A percentile compares a stretch with the other conserved stretches of the same genome.
Conservation (phyloP, 768 basidiomycete species). For the Cytidiella melzeri region DNA sequence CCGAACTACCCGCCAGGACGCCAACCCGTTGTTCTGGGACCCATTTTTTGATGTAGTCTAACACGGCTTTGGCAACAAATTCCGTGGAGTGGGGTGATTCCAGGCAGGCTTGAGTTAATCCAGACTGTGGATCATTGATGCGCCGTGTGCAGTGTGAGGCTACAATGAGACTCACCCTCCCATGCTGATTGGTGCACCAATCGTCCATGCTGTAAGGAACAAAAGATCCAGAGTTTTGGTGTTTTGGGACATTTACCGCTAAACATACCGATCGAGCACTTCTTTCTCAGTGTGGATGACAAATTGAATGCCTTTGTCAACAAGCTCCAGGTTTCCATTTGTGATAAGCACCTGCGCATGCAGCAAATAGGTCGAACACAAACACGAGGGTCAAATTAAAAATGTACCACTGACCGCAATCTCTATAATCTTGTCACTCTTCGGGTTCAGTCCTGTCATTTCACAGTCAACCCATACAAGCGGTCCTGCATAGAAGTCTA, state of each 20-base stretch:
- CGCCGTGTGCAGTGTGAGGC: neutral
- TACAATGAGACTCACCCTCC: constrained; percentile 38
- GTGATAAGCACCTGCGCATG: constrained; percentile 72
- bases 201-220: constrained; percentile 74
- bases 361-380: too few relatives aligned
- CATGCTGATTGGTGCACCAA: constrained; percentile 86
- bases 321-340: constrained; percentile 70
- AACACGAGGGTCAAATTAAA: too few relatives aligned
- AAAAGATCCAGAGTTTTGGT: neutral
- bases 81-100: constrained; percentile 59
- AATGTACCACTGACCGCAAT: constrained; percentile 49
- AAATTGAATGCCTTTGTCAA: constrained; percentile 77
- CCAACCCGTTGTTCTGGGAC: constrained; percentile 58
- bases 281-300: constrained; percentile 69
- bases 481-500: constrained; percentile 52
- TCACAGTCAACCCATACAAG: constrained; percentile 86
- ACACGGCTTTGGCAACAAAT: constrained; percentile 52
- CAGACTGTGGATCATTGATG: constrained; percentile 47
- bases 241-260: neutral
- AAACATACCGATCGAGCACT: constrained; percentile 57
- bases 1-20: constrained; percentile 82
- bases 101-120: constrained; percentile 75
- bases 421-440: constrained; percentile 69
- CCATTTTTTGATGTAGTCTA: constrained; percentile 82
- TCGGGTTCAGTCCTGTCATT: constrained; percentile 73